A percentile compares a stretch with the other conserved stretches of the same genome.
Evolutionary conservation across 1,284 basidiomycete genomes (phyloP).

Genomic region (Tausonia pullulans): DNA sequence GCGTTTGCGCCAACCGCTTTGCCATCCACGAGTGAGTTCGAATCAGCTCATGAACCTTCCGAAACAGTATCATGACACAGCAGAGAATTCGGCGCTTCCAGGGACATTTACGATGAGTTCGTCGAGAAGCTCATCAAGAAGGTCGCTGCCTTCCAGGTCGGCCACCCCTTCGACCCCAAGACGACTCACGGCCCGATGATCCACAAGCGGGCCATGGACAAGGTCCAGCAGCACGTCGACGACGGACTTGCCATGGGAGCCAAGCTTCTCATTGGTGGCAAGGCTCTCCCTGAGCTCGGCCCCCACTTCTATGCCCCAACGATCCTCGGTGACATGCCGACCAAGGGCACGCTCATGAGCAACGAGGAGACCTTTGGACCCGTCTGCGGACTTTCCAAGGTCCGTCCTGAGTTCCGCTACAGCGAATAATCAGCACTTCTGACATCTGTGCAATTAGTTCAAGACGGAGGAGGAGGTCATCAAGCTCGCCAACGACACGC

Average conservation of each 20-base stretch:
- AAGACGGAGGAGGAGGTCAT: conserved; percentile 88
- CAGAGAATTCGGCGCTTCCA: neutral
- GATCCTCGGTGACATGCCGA: conserved; percentile 74
- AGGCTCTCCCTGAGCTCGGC: conserved; percentile 41
- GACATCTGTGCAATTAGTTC: conserved; percentile 42
- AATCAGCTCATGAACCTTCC: too few species aligned
- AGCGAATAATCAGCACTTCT: too few species aligned
- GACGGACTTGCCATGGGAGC: conserved; percentile 76
- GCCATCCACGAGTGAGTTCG: conserved; percentile 8
- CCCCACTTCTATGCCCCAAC: conserved; percentile 74
- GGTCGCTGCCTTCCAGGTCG: conserved; percentile 82
- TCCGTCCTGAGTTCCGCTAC: too few species aligned
- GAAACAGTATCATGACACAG: too few species aligned
- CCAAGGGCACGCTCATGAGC: conserved; percentile 47
- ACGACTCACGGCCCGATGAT: conserved; percentile 88
- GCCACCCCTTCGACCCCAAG: conserved; percentile 34
- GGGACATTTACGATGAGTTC: conserved; percentile 34
- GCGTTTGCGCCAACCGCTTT: conserved; percentile 26
- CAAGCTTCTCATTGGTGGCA: conserved; percentile 76
- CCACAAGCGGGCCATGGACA: conserved; percentile 70
- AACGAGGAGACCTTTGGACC: conserved; percentile 84
- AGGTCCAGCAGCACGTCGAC: conserved; percentile 76
- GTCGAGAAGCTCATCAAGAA: conserved; percentile 26
- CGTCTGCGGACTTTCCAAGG: conserved; percentile 40
- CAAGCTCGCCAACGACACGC: conserved; percentile 67